Conservation (phyloP, 108 stramenopile species). For the Mediolabrus comicus region DNA sequence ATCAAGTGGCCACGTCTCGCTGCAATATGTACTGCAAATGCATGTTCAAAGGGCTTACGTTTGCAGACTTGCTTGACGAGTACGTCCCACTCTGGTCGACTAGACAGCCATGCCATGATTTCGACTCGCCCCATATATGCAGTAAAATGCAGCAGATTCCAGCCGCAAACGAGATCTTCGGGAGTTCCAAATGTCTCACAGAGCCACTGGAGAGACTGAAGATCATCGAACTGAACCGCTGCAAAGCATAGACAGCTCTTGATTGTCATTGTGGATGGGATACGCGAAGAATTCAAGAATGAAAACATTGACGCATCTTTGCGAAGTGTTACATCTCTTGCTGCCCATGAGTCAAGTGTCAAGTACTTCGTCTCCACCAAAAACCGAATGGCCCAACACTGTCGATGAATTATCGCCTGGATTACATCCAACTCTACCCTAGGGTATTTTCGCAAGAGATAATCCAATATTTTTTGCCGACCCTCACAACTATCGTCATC, state of each 20-base stretch:
- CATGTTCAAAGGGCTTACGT: neutral
- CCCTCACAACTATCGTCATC: neutral
- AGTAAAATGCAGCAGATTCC: conserved; percentile 1
- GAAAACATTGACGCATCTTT: neutral
- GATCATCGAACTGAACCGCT: conserved; percentile 11
- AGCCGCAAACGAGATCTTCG: neutral
- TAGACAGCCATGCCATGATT: conserved; percentile 3
- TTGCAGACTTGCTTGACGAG: neutral
- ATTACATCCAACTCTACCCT: neutral
- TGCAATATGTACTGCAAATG: conserved; percentile 13
- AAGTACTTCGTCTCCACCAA: conserved; percentile 1
- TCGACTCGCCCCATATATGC: conserved; percentile 5
- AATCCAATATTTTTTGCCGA: neutral
- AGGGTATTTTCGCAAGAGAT: neutral
- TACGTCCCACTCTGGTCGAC: neutral
- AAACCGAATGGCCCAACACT: conserved; percentile 9
- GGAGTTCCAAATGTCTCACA: neutral
- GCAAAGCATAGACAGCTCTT: conserved; percentile 6
- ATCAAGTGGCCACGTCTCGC: conserved; percentile 3
- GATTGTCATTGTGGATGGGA: conserved; percentile 1
- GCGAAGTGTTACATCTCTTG: neutral
- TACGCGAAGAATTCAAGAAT: neutral
- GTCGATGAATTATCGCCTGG: neutral
- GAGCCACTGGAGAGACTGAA: conserved; percentile 4
- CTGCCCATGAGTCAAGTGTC: neutral